These are phyloP conservation scores for Candida sanyiensis DNA, from an alignment of 805 yeast species.

Conservation along the genomic window DNA sequence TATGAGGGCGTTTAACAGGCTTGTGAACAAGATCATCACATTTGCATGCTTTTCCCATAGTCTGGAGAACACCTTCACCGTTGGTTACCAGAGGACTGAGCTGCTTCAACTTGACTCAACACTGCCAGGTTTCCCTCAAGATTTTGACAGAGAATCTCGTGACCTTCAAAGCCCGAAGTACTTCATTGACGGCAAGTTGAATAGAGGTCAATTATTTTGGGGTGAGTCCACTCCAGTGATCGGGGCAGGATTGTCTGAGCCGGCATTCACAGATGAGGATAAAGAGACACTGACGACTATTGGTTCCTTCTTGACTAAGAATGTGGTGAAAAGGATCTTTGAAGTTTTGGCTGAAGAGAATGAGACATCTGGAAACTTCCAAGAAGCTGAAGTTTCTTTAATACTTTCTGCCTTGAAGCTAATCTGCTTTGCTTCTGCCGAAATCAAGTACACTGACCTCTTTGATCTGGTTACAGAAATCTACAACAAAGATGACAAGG, in stretches of 20 bases:
- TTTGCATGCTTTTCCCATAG: constrained; percentile 46
- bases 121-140: constrained; percentile 14
- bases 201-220: constrained; percentile 76
- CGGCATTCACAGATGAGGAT: constrained; percentile 40
- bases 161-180: constrained; percentile 42
- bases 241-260: constrained; percentile 24
- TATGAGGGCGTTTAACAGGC: constrained; percentile 51
- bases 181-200: constrained; percentile 52
- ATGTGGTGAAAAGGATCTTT: constrained; percentile 53
- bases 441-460: constrained; percentile 45
- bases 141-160: constrained; percentile 44
- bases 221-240: constrained; percentile 47
- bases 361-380: constrained; percentile 62
- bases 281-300: constrained; percentile 34
- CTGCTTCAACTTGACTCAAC: constrained; percentile 36
- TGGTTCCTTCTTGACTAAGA: constrained; percentile 42
- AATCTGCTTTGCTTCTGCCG: constrained; percentile 38
- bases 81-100: constrained; percentile 31
- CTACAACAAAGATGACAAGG: constrained; percentile 63
- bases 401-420: constrained; percentile 46
- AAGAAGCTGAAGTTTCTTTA: constrained; percentile 57
- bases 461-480: constrained; percentile 42
- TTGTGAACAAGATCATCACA: constrained; percentile 40
- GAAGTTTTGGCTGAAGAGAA: constrained; percentile 56
- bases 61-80: constrained; percentile 37